Percentiles rank a stretch among this genome's conserved stretches.
These are phyloP conservation scores for Mitragyna speciosa DNA, from an alignment of 257 asterid species.

Conservation along the genomic window DNA sequence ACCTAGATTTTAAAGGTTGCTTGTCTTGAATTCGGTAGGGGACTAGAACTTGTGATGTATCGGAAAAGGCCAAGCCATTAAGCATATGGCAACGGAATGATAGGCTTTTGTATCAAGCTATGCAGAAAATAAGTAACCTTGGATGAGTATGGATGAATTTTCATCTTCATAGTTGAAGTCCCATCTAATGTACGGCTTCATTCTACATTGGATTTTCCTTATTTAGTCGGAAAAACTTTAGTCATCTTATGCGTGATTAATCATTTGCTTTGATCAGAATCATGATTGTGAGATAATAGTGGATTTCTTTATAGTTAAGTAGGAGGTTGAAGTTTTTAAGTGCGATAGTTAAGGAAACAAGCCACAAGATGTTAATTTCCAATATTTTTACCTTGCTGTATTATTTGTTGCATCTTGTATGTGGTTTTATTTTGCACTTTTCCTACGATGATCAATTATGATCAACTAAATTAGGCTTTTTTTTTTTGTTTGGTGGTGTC, in stretches of 20 bases:
- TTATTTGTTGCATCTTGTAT: no score
- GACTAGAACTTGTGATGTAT: neutral
- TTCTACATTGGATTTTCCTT: neutral
- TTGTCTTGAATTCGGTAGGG: neutral
- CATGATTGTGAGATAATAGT: no score
- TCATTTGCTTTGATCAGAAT: neutral
- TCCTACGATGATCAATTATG: no score
- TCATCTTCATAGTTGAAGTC: neutral
- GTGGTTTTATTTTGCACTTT: no score
- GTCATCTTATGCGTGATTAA: neutral
- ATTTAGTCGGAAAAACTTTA: neutral
- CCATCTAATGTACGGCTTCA: neutral
- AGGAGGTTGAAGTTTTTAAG: no score
- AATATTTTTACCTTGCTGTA: no score
- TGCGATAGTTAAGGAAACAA: no score
- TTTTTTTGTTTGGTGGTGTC: no score
- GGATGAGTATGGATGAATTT: no score
- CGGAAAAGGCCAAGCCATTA: neutral
- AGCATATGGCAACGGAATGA: neutral
- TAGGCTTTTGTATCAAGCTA: neutral
- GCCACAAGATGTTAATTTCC: no score
- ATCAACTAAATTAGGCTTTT: no score
- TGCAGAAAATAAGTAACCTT: neutral
- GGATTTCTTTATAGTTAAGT: no score
- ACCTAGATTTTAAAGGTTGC: neutral